A percentile compares a stretch with the other conserved stretches of the same genome.
phyloP scores from a whole-genome alignment of 495 filamentous ascomycete species.

The Immersiella caudata region DNA sequence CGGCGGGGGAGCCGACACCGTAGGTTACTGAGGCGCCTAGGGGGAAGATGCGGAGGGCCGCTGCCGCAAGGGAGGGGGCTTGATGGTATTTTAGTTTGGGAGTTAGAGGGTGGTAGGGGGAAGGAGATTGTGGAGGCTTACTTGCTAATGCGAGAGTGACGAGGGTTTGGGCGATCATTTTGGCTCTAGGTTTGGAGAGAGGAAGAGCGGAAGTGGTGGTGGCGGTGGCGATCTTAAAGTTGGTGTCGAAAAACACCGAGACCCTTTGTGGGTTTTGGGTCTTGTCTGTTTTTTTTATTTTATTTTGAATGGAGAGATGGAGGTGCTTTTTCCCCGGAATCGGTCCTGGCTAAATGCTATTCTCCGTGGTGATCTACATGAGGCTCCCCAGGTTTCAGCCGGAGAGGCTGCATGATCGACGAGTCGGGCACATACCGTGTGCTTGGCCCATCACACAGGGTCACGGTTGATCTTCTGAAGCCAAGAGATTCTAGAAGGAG shows the following conservation, averaged over 20 bases:
- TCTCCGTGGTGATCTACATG: neutral
- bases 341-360: neutral
- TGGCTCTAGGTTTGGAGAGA: neutral
- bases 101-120: neutral
- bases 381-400: neutral
- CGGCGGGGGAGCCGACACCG: conserved; percentile 53
- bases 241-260: no score
- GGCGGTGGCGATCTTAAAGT: no score
- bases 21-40: conserved; percentile 63
- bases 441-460: neutral
- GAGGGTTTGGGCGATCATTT: neutral
- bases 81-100: no score
- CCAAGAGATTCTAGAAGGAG: no score
- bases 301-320: neutral
- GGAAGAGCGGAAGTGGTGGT: no score
- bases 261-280: no score
- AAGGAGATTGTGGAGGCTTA: neutral
- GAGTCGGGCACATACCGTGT: neutral
- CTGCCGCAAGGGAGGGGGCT: no score
- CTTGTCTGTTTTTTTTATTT: no score
- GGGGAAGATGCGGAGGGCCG: conserved; percentile 52
- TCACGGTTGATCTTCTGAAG: neutral
- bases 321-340: neutral
- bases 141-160: neutral
- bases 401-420: neutral